Base-by-base conservation (phyloP, 2,329 filamentous ascomycete genomes). In the Pseudonectria buxi region DNA sequence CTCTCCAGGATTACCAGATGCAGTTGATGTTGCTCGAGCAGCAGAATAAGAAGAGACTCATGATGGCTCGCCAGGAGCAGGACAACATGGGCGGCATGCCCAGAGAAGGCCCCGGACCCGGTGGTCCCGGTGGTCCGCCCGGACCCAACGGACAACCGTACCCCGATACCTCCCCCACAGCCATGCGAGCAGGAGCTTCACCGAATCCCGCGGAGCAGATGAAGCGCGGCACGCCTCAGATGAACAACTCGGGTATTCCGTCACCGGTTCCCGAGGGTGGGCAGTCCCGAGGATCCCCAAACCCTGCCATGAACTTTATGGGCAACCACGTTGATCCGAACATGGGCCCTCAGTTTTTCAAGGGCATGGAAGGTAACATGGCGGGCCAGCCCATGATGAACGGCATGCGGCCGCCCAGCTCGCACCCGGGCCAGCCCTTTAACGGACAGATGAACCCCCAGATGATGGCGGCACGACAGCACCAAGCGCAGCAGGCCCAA, bases 1-100 rank as follows among this genome's bases (percentile, higher is more conserved):
- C 85, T 14, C 69, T 90, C 30, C 84, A 89, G 60, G 85, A 92
- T 58, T 90, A 90, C 53, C 85, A 90, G 65, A 89, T 89, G 84
- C 85, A 90, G 58, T 65, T 90, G 56, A 90, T 89, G 85, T 64
- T 89, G 32, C 72, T 90, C 12, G 85, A 90, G 62, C 85, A 89
- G 61, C 84, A 90, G 62, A 90, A 90, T 52, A 90, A 89, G 70
- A 89, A 88, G 62, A 72, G 85, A 13, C 69, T 90, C 32, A 79
- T 88, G 69, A 87, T 88, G 83, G 85, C 85, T 26, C 78, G 85
- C 13, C 83, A 81, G 55, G 78, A 88, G 56, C 84, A 90, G 59
- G 86, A 89, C 40, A 71, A 65, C 33, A 65, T 68, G 40, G 65
- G 67, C 27, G 66, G 61, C 14, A 67, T 71, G 45, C 65, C 68